Evolutionary conservation across 306 rosid genomes (phyloP).

Genomic region (Oxytropis ochrocephala): DNA sequence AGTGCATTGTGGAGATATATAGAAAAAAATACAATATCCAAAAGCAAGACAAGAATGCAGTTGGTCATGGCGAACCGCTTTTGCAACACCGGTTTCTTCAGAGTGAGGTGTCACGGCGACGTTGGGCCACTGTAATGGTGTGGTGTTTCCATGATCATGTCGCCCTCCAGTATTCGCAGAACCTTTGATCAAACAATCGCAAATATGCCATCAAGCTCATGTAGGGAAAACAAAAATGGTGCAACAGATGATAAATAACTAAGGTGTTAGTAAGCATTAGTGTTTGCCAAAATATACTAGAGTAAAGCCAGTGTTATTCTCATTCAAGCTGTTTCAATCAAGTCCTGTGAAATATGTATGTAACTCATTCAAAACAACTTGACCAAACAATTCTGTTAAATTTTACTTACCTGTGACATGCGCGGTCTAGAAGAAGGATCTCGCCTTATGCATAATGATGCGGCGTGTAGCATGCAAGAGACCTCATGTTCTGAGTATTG

Average conservation of each 20-base stretch:
- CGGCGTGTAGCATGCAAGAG: constrained; percentile 88
- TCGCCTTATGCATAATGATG: constrained; percentile 81
- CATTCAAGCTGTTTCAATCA: not conserved
- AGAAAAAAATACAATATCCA: constrained; percentile 13
- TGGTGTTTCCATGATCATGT: constrained; percentile 53
- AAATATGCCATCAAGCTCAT: not conserved
- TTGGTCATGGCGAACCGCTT: constrained; percentile 19
- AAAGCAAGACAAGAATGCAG: constrained; percentile 6
- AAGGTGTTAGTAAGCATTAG: not conserved
- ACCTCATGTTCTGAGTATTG: constrained; percentile 75
- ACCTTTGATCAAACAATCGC: constrained; percentile 41
- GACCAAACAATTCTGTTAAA: not conserved
- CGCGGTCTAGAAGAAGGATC: constrained; percentile 94
- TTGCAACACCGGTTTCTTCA: constrained; percentile 37
- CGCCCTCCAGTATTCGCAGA: constrained; percentile 81
- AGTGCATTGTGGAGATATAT: constrained; percentile 27
- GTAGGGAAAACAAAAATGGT: not conserved
- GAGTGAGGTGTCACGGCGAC: constrained; percentile 20
- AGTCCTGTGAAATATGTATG: not conserved
- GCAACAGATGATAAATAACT: not conserved
- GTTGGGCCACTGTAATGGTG: constrained; percentile 35
- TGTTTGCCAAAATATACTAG: not conserved
- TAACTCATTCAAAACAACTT: not conserved
- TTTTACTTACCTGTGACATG: constrained; percentile 73
- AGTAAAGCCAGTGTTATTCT: not conserved